Evolutionary conservation across 345 rosid species (phyloP), one percentile per base, ranked within the genome.

Genomic region (Eucalyptus cladocalyx): DNA sequence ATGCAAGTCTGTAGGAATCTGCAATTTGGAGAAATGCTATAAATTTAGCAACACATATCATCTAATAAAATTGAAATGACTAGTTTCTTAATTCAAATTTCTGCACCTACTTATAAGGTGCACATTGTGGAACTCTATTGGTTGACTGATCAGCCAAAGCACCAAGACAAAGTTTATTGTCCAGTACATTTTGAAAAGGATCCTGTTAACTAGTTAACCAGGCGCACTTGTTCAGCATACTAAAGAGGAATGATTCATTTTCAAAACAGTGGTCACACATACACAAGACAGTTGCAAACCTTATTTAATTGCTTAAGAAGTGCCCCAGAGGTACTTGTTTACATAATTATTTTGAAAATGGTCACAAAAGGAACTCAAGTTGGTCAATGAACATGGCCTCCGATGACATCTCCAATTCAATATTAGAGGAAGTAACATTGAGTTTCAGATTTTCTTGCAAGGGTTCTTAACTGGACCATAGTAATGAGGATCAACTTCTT

Each of bases 1-100:
- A 95, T 98, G 99, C 93, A 98, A 90, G 90, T 96, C 99, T n/a
- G 93, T 97, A 26, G 99, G 99, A 94, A 98, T 98, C 99, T 98
- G 95, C 92, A 93, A 90, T 53, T 50, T 89, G 86, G 87, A 90
- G 89, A 21, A 65, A 53, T 53, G 54, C 87, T 4, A 86, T 86
- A 34, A 86, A 86, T 53, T 49, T 19, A 86, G 62, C 56, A 34
- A 24, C 34, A 45, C 60, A 86, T 23, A 34, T 11, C 40, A 51
- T 32, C 24, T 47, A 48, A 86, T 15, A 16, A 51, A 86, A 51
- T 51, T n/a, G 40, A 86, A 86, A 32, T 30, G 65, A 34, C 26
- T 49, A 48, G 9, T n/a, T 49, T 49, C 54, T 9, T 32, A 54
- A 86, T 86, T 51, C 87, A 48, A 86, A 86, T 65, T 48, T 51